Base-by-base conservation (phyloP, 1,284 basidiomycete species). In the Leccinum pachyderme region DNA sequence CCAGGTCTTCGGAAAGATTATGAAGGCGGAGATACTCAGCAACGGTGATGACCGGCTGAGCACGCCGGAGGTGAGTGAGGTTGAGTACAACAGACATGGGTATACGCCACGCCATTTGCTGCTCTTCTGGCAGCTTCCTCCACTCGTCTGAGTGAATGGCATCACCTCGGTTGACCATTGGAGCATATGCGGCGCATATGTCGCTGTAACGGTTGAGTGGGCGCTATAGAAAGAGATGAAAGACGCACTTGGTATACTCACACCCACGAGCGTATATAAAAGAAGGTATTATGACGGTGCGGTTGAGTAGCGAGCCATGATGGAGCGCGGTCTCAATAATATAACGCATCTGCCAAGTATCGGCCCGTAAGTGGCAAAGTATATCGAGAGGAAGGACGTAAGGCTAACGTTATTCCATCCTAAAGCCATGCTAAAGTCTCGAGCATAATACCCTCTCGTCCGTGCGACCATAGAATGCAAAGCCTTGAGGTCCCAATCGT, bases 1-100 rank as follows among this genome's bases (percentile, higher is more conserved):
- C 77, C 24, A 62, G 57, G 11, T 66, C 59, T 24, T 68, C 62
- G 6, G 70, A 51, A 53, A 74, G 68, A 47, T 62, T 62, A 53
- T 80, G 75, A n/a, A 80, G 64, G 24, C 71, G 71, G 51, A 79
- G 72, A 54, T 76, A 79, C 33, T 79, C 77, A 11, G 72, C 67
- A 22, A 74, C 61, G 8, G 73, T 71, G 54, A 80, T 58, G 49
- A 80, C 73, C 9, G 74, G 63, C 31, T 79, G 68, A 9, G 60
- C 63, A 39, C 57, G 54, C 18, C 77, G 76, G 9, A 80, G 68
- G 51, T 73, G 72, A 8, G 77, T 73, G 37, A 81, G 54, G 61
- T 81, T 75, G 52, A 81, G 59, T 75, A 80, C 79, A 39, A 69
- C 43, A 12, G 65, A 63, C 22, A 74, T 72, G 18, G 77, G 77